These are phyloP conservation scores for Aspergillus olivimuriae DNA, from an alignment of 495 filamentous ascomycete species.

Conservation along the genomic window DNA sequence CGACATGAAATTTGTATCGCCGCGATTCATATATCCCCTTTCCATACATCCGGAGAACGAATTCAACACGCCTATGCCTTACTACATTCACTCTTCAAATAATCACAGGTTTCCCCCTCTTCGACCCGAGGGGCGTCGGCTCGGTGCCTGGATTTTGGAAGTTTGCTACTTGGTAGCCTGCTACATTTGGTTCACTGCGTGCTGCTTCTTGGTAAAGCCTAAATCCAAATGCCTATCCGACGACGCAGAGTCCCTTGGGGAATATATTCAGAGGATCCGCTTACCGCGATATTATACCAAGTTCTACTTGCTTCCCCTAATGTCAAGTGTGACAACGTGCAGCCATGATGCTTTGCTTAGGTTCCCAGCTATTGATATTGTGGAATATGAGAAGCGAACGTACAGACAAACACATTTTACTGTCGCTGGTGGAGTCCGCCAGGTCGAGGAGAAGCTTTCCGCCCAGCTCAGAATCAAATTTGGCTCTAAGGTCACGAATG, in stretches of 20 bases:
- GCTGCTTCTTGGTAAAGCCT: constrained; percentile 39
- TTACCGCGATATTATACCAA: constrained; percentile 35
- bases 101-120: constrained; percentile 40
- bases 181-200: constrained; percentile 43
- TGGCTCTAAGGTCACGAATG: constrained; percentile 12
- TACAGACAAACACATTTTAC: constrained; percentile 43
- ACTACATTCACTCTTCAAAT: constrained; percentile 45
- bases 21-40: constrained; percentile 33
- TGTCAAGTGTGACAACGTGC: constrained; percentile 48
- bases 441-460: constrained; percentile 38
- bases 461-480: constrained; percentile 21
- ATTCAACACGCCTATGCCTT: constrained; percentile 1
- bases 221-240: neutral
- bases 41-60: constrained; percentile 1
- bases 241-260: constrained; percentile 29
- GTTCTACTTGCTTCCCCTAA: constrained; percentile 45
- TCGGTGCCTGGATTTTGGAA: constrained; percentile 29
- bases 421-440: constrained; percentile 39
- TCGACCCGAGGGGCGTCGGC: constrained; percentile 15
- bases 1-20: constrained; percentile 31
- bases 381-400: constrained; percentile 39
- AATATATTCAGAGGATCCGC: constrained; percentile 40
- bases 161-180: constrained; percentile 34
- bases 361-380: constrained; percentile 45
- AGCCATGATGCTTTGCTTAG: constrained; percentile 42